phyloP scores from a whole-genome alignment of 2,329 filamentous ascomycete species.

The Penicillium sp. region DNA sequence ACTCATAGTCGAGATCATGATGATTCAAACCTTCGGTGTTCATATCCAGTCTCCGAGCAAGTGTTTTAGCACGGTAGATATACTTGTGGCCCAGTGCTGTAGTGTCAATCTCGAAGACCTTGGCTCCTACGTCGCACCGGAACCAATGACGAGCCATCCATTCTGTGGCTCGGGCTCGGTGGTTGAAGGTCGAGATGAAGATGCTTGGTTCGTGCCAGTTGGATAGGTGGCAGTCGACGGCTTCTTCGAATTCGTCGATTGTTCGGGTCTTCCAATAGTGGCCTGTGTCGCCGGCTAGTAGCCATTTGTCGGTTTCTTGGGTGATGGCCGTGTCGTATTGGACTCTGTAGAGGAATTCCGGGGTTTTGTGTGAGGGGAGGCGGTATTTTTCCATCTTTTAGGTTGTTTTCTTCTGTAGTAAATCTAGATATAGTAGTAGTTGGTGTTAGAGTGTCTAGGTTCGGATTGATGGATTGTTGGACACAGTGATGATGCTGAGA shows the following conservation, averaged over 20 bases:
- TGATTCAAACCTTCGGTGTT: not conserved
- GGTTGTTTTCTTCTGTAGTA: not conserved
- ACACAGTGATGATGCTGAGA: not conserved
- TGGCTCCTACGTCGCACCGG: not conserved
- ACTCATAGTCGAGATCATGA: not conserved
- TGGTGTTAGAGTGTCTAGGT: too few relatives aligned
- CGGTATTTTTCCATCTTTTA: not conserved
- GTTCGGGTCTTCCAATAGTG: not conserved
- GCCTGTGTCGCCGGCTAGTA: not conserved
- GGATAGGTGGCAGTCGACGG: not conserved
- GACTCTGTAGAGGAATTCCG: not conserved
- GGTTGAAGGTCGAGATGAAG: not conserved
- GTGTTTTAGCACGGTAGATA: not conserved
- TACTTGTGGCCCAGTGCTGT: not conserved
- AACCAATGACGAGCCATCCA: conserved; percentile 1
- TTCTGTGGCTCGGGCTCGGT: not conserved
- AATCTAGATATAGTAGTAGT: too few relatives aligned
- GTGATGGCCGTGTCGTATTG: not conserved
- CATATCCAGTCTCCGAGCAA: not conserved
- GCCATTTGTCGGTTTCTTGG: not conserved
- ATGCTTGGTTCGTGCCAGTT: not conserved
- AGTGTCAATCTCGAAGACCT: not conserved
- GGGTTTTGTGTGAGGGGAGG: not conserved
- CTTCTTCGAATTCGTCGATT: not conserved
- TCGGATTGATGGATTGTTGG: not conserved